Percentiles rank a stretch among this genome's conserved stretches.
phyloP scores from a whole-genome alignment of 129 eudicot genomes.

The Saposhnikovia divaricata region DNA sequence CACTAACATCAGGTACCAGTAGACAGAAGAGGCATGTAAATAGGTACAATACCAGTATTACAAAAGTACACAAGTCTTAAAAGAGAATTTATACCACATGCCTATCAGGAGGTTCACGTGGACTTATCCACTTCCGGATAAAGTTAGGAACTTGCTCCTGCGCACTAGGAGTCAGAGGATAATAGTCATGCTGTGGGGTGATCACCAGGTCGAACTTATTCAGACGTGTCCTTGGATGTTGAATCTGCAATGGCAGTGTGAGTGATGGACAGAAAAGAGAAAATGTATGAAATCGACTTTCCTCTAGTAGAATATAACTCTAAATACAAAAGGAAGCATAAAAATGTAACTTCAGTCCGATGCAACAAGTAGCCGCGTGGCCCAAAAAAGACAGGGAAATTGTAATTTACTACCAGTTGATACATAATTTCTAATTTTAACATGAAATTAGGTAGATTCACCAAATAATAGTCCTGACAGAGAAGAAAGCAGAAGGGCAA shows the following conservation, averaged over 20 bases:
- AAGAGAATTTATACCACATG: constrained; percentile 56
- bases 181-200: constrained; percentile 81
- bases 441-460: neutral
- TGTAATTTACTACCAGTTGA: neutral
- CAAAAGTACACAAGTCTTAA: constrained; percentile 5
- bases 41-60: neutral
- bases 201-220: constrained; percentile 89
- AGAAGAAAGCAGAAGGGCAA: neutral
- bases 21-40: neutral
- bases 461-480: neutral
- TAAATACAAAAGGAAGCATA: neutral
- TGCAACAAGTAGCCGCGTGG: neutral
- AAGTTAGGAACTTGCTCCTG: constrained; percentile 82
- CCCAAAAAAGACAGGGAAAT: neutral
- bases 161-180: constrained; percentile 69
- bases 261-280: neutral
- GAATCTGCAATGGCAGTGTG: constrained; percentile 47
- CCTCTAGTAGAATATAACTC: neutral
- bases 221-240: constrained; percentile 81
- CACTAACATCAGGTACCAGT: constrained; percentile 5
- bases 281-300: neutral
- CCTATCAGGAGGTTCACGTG: constrained; percentile 70
- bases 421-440: neutral
- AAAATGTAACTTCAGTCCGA: neutral
- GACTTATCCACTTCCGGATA: constrained; percentile 76